Conservation (phyloP, 352 stramenopile genomes). For the Globisporangium iwayamae region DNA sequence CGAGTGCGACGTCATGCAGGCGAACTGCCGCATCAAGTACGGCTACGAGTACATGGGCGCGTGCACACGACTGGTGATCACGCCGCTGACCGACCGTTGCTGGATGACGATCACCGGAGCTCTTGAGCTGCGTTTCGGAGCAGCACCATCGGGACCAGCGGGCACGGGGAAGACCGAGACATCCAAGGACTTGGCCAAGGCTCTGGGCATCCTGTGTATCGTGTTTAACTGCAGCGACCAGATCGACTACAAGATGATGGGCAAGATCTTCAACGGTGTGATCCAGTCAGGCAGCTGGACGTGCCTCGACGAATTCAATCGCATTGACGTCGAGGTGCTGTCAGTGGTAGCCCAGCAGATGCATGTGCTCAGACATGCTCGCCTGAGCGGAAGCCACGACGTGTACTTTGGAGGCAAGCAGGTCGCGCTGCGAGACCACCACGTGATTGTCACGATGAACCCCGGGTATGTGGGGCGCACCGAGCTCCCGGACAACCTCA, state of each 20-base stretch:
- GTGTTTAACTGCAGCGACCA: slow-evolving; percentile 96
- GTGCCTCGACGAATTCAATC: slow-evolving; percentile 90
- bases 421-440: slow-evolving; percentile 57
- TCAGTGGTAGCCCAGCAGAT: slow-evolving; percentile 88
- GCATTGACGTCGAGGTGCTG: slow-evolving; percentile 86
- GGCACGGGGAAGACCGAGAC: slow-evolving; percentile 94
- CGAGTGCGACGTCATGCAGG: slow-evolving; percentile 56
- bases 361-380: slow-evolving; percentile 52
- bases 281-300: slow-evolving; percentile 75
- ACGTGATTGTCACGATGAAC: slow-evolving; percentile 90
- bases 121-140: slow-evolving; percentile 85
- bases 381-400: slow-evolving; percentile 28
- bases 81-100: slow-evolving; percentile 90
- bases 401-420: slow-evolving; percentile 55
- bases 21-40: slow-evolving; percentile 74
- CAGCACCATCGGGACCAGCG: slow-evolving; percentile 83
- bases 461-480: slow-evolving; percentile 74
- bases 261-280: slow-evolving; percentile 83
- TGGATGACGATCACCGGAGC: slow-evolving; percentile 93
- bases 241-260: slow-evolving; percentile 90
- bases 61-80: slow-evolving; percentile 90
- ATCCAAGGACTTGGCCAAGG: slow-evolving; percentile 91
- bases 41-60: slow-evolving; percentile 93
- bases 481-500: slow-evolving; percentile 84
- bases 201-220: slow-evolving; percentile 90